Evolutionary conservation across 2,329 filamentous ascomycete species (phyloP), one percentile per base, ranked within the genome.

Genomic region (Alternaria tenuissima): DNA sequence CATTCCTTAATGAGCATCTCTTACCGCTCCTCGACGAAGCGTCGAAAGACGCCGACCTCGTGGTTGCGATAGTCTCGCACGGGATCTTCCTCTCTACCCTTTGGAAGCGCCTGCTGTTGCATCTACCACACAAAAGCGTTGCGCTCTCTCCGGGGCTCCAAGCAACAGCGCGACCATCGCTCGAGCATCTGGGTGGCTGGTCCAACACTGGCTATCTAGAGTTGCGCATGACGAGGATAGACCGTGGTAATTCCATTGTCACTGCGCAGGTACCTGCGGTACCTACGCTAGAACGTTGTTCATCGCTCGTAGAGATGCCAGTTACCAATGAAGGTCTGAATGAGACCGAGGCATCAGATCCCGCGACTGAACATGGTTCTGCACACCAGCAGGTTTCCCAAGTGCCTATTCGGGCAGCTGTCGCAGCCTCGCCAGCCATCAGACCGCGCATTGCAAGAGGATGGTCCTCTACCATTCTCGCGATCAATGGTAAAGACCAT

Each of bases 41-140:
- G 0, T 61, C 65, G 3, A 51, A 65, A 7, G 52, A 59, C 6
- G 28, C 60, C 16, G 75, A 82, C 11, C 70, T 76, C 7, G 79
- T 82, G 2, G 80, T 93, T 12, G 89, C 88, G 1, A 80, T 96
- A 14, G 90, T 96, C 4, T 90, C 93, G 2, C 94, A 97, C 71
- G 93, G 94, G 16, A 89, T 96, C 62, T 88, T 96, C 41, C 84
- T 97, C 3, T 87, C 87, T 2, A 84, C 87, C 32, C 78, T 97
- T 0, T 89, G 91, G 84, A 84, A 85, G 56, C 82, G 84, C 12
- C 76, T 96, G 14, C 79, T 90, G 7, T 78, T 81, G 12, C 83
- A 86, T 3, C 85, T 92, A 59, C 78, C 81, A 2, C 70, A 77
- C 12, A 77, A 77, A 47, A 83, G 79, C 63, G 77, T 88, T 7